A percentile compares a stretch with the other conserved stretches of the same genome.
Evolutionary conservation across 306 rosid genomes (phyloP).

Genomic region (Trichosanthes cucumerina): DNA sequence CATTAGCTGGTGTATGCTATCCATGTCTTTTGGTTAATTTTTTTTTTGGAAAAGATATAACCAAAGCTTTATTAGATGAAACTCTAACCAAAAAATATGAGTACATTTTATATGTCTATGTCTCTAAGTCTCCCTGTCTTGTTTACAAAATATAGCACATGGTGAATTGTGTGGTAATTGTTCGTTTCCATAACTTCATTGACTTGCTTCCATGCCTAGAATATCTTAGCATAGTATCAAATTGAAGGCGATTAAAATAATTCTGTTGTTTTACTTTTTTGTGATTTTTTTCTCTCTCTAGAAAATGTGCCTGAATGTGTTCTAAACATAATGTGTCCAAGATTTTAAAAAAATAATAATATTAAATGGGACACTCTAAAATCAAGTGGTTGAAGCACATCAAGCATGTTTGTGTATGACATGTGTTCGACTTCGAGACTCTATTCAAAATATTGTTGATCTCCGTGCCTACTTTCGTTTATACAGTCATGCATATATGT

Average conservation of each 20-base stretch:
- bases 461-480: neutral
- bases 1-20: neutral
- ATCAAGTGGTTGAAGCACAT: neutral
- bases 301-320: neutral
- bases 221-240: neutral
- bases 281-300: too few relatives aligned
- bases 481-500: neutral
- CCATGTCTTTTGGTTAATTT: neutral
- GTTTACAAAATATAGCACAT: neutral
- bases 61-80: neutral
- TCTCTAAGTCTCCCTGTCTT: neutral
- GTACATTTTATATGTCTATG: neutral
- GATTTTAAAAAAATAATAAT: neutral
- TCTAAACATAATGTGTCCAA: neutral
- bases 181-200: neutral
- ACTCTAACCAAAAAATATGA: neutral
- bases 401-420: neutral
- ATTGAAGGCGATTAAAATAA: too few relatives aligned
- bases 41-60: neutral
- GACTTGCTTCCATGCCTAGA: neutral
- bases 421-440: neutral
- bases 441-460: neutral
- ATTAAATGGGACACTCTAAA: neutral
- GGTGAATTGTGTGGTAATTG: neutral
- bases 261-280: too few relatives aligned